A percentile compares a stretch with the other conserved stretches of the same genome.
Evolutionary conservation across 805 yeast genomes (phyloP).

Genomic region (Kodamaea laetipori): DNA sequence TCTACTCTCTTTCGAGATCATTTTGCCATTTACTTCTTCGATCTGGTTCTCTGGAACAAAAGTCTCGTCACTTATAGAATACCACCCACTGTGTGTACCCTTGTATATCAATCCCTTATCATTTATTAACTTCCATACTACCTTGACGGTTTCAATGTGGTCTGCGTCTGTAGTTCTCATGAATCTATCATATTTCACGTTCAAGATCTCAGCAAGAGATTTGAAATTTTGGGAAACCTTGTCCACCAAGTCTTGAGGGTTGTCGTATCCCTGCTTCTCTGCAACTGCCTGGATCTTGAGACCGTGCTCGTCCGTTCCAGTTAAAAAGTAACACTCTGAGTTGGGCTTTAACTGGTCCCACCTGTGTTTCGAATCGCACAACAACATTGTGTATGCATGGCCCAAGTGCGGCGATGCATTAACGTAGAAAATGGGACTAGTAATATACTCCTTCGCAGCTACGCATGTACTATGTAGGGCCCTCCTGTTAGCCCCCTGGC

Average conservation of each 20-base stretch:
- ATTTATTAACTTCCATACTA: constrained; percentile 67
- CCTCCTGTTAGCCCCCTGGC: not conserved
- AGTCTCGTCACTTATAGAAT: constrained; percentile 90
- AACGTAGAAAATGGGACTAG: constrained; percentile 95
- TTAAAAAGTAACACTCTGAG: constrained; percentile 55
- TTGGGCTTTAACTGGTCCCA: constrained; percentile 57
- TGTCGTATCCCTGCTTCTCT: constrained; percentile 39
- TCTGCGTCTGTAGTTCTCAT: constrained; percentile 89
- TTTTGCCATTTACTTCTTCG: constrained; percentile 36
- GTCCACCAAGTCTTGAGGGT: constrained; percentile 73
- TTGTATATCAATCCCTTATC: constrained; percentile 70
- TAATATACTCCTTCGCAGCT: constrained; percentile 35
- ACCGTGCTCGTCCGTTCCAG: constrained; percentile 98
- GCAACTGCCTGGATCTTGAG: constrained; percentile 91
- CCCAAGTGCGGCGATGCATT: constrained; percentile 95
- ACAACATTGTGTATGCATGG: constrained; percentile 82
- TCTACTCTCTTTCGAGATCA: constrained; percentile 66
- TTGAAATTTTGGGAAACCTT: constrained; percentile 63
- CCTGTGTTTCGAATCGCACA: constrained; percentile 76
- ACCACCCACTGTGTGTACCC: constrained; percentile 92
- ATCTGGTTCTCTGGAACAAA: constrained; percentile 86
- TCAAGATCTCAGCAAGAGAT: constrained; percentile 56
- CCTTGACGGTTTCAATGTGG: constrained; percentile 64
- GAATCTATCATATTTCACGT: constrained; percentile 69
- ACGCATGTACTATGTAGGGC: constrained; percentile 1